Conservation (phyloP, 306 rosid species). For the Quercus cerris region DNA sequence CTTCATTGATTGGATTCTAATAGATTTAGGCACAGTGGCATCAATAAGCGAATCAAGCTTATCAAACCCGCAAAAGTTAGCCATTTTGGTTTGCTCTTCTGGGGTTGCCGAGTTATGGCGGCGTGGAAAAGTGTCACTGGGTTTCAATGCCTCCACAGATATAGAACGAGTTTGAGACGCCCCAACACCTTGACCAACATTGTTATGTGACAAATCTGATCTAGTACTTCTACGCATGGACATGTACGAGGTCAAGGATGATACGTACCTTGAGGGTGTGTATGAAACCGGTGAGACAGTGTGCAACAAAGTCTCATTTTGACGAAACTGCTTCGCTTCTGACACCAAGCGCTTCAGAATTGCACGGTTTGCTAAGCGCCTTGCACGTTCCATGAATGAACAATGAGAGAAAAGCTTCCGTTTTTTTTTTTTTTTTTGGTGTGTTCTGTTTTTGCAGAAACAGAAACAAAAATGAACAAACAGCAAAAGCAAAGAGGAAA, state of each 20-base stretch:
- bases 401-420: background rate
- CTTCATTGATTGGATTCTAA: conserved; percentile 62
- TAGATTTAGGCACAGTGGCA: conserved; percentile 92
- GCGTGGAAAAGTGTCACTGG: conserved; percentile 85
- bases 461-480: background rate
- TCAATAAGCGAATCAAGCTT: conserved; percentile 69
- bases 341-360: conserved; percentile 79
- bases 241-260: conserved; percentile 61
- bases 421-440: background rate
- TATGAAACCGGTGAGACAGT: conserved; percentile 49
- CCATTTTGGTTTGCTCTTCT: conserved; percentile 80
- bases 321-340: conserved; percentile 64
- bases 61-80: conserved; percentile 54
- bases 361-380: conserved; percentile 85
- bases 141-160: conserved; percentile 75
- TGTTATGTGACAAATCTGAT: conserved; percentile 36
- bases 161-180: conserved; percentile 69
- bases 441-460: background rate
- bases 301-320: conserved; percentile 45
- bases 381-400: conserved; percentile 87
- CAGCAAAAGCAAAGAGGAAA: background rate
- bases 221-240: conserved; percentile 32
- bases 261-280: conserved; percentile 66
- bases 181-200: conserved; percentile 21
- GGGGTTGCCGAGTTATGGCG: conserved; percentile 97